Base-by-base conservation (phyloP, 495 filamentous ascomycete genomes). In the Aspergillus panamensis region DNA sequence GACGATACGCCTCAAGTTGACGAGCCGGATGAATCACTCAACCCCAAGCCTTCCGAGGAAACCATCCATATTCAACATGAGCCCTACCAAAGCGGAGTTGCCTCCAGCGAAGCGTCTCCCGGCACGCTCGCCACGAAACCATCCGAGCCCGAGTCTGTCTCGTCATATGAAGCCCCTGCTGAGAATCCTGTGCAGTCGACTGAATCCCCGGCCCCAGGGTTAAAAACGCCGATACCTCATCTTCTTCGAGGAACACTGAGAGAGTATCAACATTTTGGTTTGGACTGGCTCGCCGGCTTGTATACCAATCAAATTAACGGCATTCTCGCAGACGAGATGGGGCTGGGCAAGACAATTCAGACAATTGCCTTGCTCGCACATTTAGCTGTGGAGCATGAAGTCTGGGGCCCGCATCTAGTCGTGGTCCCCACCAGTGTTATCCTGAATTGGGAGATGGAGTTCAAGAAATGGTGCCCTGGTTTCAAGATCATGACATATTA, bases 381-480 rank as follows among this genome's bases (percentile, higher is more conserved):
- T 69, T 81, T 99, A 35, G 95, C 95, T 20, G 91, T 92, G 52
- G 79, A 96, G 55, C 88, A 96, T 69, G 84, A 90, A 66, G 84
- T 92, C 25, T 99, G 95, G 95, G 95, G 95, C 0, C 91, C 95
- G 0, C 95, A 99, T 78, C 76, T 99, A 19, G 88, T 99, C 37
- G 88, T 99, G 59, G 95, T 99, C 7, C 95, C 95, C 2, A 97
- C 95, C 8, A 96, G 92, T 73, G 95, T 99, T 30, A 96, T 99
- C 80, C 84, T 99, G 51, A 99, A 99, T 69, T 99, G 95, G 95
- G 95, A 97, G 69, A 97, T 96, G 87, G 95, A 99, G 71, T 99
- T 99, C 80, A 97, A 97, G 67, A 97, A 97, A 71, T 99, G 92
- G 86, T 92, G 91, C 49, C 95, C 95, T 12, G 95, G 95, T 2